Conservation (phyloP, 192 early-diverging fungal species). For the Podila epicladia region DNA sequence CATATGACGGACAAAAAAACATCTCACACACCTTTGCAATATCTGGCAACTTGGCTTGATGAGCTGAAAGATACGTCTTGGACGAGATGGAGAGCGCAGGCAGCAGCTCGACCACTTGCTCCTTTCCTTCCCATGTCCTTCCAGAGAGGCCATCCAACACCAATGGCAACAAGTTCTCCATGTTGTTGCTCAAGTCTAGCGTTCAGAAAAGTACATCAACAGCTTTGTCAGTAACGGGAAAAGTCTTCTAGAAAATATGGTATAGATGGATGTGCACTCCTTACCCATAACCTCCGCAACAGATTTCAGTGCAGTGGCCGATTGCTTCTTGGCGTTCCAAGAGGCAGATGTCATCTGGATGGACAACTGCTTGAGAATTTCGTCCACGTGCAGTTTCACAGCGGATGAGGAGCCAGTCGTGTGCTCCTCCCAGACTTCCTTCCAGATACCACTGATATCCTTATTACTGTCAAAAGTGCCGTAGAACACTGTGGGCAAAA, state of each 20-base stretch:
- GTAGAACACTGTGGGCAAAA: slow-evolving; percentile 78
- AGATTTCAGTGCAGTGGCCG: slow-evolving; percentile 71
- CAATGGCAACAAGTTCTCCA: slow-evolving; percentile 65
- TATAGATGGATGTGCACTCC: neutral
- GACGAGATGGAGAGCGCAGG: slow-evolving; percentile 62
- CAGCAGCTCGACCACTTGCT: slow-evolving; percentile 73
- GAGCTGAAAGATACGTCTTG: slow-evolving; percentile 57
- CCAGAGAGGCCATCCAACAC: slow-evolving; percentile 70
- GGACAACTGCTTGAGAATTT: slow-evolving; percentile 67
- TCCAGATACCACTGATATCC: slow-evolving; percentile 69
- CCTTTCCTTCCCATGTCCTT: slow-evolving; percentile 87
- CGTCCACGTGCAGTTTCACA: slow-evolving; percentile 68
- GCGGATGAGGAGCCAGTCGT: slow-evolving; percentile 67
- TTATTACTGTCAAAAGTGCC: slow-evolving; percentile 72
- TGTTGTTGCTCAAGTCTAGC: slow-evolving; percentile 52
- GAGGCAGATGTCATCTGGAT: slow-evolving; percentile 68
- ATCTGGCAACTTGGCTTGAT: slow-evolving; percentile 44
- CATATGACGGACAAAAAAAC: slow-evolving; percentile 1
- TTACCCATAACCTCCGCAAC: slow-evolving; percentile 57
- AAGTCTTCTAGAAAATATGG: neutral
- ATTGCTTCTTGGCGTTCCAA: slow-evolving; percentile 83
- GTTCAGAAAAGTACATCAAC: neutral
- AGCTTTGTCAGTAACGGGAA: neutral
- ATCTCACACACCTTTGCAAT: slow-evolving; percentile 52
- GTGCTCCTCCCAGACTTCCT: slow-evolving; percentile 79